These are phyloP conservation scores for Lodderomyces margitis DNA, from an alignment of 1,139 yeast genomes.

Conservation along the genomic window DNA sequence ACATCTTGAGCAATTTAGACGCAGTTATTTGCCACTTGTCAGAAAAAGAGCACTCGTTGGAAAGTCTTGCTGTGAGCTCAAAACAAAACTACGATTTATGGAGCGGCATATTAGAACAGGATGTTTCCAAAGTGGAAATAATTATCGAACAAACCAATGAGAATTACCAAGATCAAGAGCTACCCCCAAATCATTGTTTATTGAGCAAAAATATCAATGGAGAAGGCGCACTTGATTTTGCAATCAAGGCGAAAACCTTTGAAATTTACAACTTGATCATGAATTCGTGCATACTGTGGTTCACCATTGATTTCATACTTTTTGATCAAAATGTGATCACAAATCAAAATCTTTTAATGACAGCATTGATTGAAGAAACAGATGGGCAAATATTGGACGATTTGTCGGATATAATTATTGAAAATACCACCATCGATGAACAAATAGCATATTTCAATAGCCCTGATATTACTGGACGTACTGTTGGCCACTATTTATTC, in stretches of 20 bases:
- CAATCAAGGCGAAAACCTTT: constrained; percentile 44
- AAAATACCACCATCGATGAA: constrained; percentile 45
- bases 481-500: constrained; percentile 73
- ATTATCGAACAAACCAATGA: constrained; percentile 22
- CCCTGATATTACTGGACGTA: constrained; percentile 52
- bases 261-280: constrained; percentile 48
- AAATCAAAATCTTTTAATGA: constrained; percentile 54
- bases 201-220: constrained; percentile 60
- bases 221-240: constrained; percentile 61
- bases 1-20: constrained; percentile 70
- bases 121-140: constrained; percentile 19
- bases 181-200: constrained; percentile 42
- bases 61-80: constrained; percentile 44
- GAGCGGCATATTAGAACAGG: constrained; percentile 45
- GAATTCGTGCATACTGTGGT: constrained; percentile 41
- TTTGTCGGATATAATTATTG: constrained; percentile 45
- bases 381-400: constrained; percentile 41
- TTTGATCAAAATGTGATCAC: constrained; percentile 56
- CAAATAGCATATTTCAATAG: constrained; percentile 49
- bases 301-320: constrained; percentile 64
- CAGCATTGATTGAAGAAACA: constrained; percentile 59
- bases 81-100: constrained; percentile 53
- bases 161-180: constrained; percentile 19
- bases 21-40: constrained; percentile 71
- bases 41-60: constrained; percentile 28